Conservation (phyloP, 345 rosid species). For the Salix dunnii region DNA sequence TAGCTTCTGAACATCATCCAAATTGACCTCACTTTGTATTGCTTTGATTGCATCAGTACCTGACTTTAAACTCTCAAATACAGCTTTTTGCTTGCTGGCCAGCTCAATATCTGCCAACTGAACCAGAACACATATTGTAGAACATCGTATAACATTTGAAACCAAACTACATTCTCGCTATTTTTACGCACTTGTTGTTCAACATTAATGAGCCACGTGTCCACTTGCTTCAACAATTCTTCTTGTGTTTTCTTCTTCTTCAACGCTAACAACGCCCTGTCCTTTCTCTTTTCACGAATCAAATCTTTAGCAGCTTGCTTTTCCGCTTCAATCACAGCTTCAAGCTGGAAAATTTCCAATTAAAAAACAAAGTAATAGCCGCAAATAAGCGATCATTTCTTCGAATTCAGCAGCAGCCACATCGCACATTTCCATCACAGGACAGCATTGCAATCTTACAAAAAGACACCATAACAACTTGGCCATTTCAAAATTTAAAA, state of each 20-base stretch:
- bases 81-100: constrained; percentile 91
- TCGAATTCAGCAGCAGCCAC: not conserved
- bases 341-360: constrained; percentile 46
- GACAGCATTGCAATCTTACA: not conserved
- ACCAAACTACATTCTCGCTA: not conserved
- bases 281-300: constrained; percentile 78
- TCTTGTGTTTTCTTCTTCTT: constrained; percentile 96
- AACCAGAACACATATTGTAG: constrained; percentile 12
- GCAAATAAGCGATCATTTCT: not conserved
- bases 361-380: not conserved
- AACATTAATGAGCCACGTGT: constrained; percentile 86
- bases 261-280: constrained; percentile 83
- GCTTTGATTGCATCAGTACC: constrained; percentile 82
- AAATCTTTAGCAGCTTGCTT: constrained; percentile 85
- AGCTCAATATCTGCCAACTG: constrained; percentile 95
- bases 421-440: not conserved
- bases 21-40: constrained; percentile 77
- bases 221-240: constrained; percentile 86
- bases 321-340: constrained; percentile 79
- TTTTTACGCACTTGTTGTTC: constrained; percentile 77
- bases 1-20: constrained; percentile 88
- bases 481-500: not conserved
- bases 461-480: not conserved
- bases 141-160: not conserved
- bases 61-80: constrained; percentile 82